phyloP scores from a whole-genome alignment of 192 early-diverging fungal genomes.

The Funneliformis geosporum region DNA sequence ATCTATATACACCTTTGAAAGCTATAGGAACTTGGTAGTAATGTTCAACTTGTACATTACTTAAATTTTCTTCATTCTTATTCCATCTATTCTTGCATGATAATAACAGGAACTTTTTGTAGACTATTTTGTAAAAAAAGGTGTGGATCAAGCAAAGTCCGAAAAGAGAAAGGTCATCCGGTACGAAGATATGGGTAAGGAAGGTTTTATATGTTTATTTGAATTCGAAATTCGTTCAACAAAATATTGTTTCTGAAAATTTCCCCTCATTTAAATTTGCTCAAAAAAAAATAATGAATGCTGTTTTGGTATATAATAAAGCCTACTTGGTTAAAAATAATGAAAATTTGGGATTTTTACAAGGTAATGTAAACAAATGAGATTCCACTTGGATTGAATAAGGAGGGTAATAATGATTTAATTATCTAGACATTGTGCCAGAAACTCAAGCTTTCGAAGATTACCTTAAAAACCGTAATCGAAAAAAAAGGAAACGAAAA shows the following conservation, averaged over 20 bases:
- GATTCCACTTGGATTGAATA: not conserved
- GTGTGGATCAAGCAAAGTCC: slow-evolving; percentile 58
- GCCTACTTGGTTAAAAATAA: slow-evolving; percentile 39
- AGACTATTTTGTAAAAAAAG: slow-evolving; percentile 65
- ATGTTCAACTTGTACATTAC: too few relatives aligned
- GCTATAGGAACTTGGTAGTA: not conserved
- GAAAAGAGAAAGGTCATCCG: slow-evolving; percentile 73
- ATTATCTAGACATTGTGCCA: not conserved
- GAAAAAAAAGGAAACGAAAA: not conserved
- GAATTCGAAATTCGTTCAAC: not conserved
- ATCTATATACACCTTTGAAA: not conserved
- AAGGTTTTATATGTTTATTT: not conserved
- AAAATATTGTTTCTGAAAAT: not conserved
- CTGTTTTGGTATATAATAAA: slow-evolving; percentile 7
- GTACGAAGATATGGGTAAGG: slow-evolving; percentile 73
- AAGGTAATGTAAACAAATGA: not conserved
- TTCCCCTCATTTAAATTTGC: too few relatives aligned
- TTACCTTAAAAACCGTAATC: not conserved
- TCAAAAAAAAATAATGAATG: not conserved
- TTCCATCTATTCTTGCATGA: not conserved
- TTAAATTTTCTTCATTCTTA: not conserved
- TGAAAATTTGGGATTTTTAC: slow-evolving; percentile 42
- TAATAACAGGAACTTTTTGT: slow-evolving; percentile 63
- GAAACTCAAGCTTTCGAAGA: not conserved
- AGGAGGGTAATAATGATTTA: not conserved